Evolutionary conservation across 2,329 filamentous ascomycete genomes (phyloP), one percentile per base, ranked within the genome.

Genomic region (Fonsecaea pedrosoi): DNA sequence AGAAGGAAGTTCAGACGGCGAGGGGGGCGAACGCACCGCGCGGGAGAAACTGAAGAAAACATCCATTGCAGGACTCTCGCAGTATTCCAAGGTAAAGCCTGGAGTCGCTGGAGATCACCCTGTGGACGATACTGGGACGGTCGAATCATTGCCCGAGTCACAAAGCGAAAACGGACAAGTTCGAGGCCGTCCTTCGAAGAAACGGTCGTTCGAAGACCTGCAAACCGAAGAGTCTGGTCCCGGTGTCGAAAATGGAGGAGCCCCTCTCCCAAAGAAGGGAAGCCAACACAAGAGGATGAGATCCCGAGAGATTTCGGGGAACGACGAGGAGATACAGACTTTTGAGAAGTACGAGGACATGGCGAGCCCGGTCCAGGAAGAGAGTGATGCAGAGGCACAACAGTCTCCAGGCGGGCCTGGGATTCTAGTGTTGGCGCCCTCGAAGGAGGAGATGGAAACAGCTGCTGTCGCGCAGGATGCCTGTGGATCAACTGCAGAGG

Each of bases 41-140:
- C 80, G 87, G 65, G 84, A 88, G 74, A 86, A 87, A 76, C 78
- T 89, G 62, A 84, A 87, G 76, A 84, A 88, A 72, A 87, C 87
- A 3, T 82, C 84, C n/a, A 87, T 89, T 64, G 83, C 83, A 45
- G 78, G 81, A 54, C 70, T 74, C 13, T 50, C 68, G 30, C 69
- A 68, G 58, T 62, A 67, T 38, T 58, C 66, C 35, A 69, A 66
- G 54, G 34, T 9, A 50, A 66, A 65, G 54, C 57, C 59, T 54
- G 66, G 25, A 59, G 62, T 65, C 30, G 68, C 61, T 64, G 72
- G 66, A 62, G 75, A 78, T 58, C 75, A 77, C 48, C 70, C 73
- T 25, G 68, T 76, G 54, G 65, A 69, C 75, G 57, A 73, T 73
- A 48, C 57, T 15, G 34, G n/a, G 35, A 48, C 38, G 18, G 68